Percentiles rank a stretch among this genome's conserved stretches.
phyloP scores from a whole-genome alignment of 768 basidiomycete species.

The Mycena floridula region DNA sequence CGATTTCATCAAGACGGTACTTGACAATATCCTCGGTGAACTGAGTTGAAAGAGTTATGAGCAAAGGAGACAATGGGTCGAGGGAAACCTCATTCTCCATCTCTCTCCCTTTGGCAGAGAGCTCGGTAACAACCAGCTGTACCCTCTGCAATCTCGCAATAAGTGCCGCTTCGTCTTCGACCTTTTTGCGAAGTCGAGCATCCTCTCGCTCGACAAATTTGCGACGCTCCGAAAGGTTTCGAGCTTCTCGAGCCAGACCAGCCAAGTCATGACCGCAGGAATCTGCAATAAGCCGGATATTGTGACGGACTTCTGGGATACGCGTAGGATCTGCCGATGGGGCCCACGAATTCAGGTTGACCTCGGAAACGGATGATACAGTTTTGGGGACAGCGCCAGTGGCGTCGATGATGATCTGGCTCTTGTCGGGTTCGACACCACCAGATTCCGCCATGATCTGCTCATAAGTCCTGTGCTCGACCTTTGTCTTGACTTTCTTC shows the following conservation, averaged over 20 bases:
- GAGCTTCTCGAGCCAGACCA: slow-evolving; percentile 86
- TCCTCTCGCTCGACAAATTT: slow-evolving; percentile 70
- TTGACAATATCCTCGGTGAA: slow-evolving; percentile 70
- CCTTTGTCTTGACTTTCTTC: slow-evolving; percentile 76
- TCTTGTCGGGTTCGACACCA: slow-evolving; percentile 36
- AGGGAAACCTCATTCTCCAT: slow-evolving; percentile 64
- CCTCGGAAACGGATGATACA: slow-evolving; percentile 76
- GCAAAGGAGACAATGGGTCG: slow-evolving; percentile 64
- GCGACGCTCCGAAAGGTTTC: slow-evolving; percentile 73
- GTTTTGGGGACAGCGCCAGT: slow-evolving; percentile 92
- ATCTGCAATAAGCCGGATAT: slow-evolving; percentile 81
- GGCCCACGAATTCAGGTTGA: slow-evolving; percentile 75
- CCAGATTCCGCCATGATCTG: slow-evolving; percentile 89
- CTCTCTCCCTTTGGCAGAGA: slow-evolving; percentile 60
- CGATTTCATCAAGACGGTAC: slow-evolving; percentile 83
- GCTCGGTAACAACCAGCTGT: slow-evolving; percentile 67
- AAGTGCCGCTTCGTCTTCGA: slow-evolving; percentile 73
- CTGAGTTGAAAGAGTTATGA: slow-evolving; percentile 66
- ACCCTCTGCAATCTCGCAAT: slow-evolving; percentile 75
- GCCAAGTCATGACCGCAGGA: slow-evolving; percentile 80
- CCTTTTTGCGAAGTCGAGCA: slow-evolving; percentile 55
- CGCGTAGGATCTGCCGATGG: slow-evolving; percentile 82
- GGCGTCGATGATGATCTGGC: slow-evolving; percentile 86
- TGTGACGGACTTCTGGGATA: slow-evolving; percentile 96
- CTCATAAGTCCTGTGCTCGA: slow-evolving; percentile 96